Conservation (phyloP, 139 green algal species). For the Picochlorum sp. region DNA sequence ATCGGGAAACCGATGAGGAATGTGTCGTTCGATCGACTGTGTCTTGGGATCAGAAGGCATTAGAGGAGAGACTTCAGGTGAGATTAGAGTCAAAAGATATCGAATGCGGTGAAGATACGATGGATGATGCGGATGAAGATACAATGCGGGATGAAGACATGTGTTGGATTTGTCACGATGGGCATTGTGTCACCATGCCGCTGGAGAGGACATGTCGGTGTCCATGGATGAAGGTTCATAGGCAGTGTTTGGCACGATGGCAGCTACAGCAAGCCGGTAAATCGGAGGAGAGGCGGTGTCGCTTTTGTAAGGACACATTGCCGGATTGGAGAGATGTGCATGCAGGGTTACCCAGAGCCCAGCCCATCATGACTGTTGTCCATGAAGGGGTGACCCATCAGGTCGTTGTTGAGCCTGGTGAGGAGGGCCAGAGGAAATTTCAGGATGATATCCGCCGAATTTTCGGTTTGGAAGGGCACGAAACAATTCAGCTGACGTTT, state of each 20-base stretch:
- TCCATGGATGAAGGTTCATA: conserved; percentile 19
- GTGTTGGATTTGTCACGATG: conserved; percentile 31
- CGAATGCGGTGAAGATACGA: no score
- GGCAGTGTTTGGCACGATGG: conserved; percentile 23
- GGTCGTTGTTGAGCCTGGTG: conserved; percentile 21
- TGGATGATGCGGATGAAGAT: no score
- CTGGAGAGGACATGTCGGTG: conserved; percentile 17
- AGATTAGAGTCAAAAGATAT: no score
- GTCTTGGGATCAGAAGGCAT: no score
- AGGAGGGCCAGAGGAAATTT: conserved; percentile 14
- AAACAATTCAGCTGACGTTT: conserved; percentile 29
- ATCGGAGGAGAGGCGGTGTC: conserved; percentile 16
- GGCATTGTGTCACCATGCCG: neutral
- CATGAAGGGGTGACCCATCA: conserved; percentile 19
- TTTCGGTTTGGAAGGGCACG: conserved; percentile 15
- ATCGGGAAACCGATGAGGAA: no score
- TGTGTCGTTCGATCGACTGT: no score
- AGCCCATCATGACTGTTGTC: conserved; percentile 27
- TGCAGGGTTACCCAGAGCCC: conserved; percentile 11
- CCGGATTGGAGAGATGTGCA: conserved; percentile 25
- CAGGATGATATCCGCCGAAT: conserved; percentile 20
- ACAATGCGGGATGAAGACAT: conserved; percentile 3
- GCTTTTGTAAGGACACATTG: conserved; percentile 22
- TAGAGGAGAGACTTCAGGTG: no score
- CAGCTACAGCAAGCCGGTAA: conserved; percentile 27